Conservation (phyloP, 208 protist genomes). For the Leishmania mexicana region DNA sequence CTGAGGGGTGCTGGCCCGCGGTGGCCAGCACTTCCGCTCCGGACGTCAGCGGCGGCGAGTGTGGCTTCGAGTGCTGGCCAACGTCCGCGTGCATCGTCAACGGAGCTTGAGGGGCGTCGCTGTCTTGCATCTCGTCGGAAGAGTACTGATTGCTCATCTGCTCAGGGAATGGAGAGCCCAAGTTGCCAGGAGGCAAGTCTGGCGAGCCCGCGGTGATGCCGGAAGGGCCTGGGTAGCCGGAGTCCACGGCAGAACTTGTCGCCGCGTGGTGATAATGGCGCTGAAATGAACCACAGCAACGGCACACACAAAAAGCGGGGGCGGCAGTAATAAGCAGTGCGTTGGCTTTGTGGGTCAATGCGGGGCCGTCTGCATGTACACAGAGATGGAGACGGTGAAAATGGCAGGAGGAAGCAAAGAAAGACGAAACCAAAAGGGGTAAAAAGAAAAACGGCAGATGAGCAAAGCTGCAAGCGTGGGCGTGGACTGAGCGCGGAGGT, state of each 20-base stretch:
- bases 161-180: slow-evolving; percentile 12
- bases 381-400: neutral
- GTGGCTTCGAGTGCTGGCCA: neutral
- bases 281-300: neutral
- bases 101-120: neutral
- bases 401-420: neutral
- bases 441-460: neutral
- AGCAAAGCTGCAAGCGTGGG: neutral
- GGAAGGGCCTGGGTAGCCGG: slow-evolving; percentile 6
- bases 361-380: neutral
- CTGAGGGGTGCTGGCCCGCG: neutral
- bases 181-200: slow-evolving; percentile 11
- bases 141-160: slow-evolving; percentile 2
- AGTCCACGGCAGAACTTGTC: slow-evolving; percentile 15
- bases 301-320: neutral
- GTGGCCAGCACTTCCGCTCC: neutral
- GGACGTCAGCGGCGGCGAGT: slow-evolving; percentile 4
- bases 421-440: neutral
- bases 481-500: neutral
- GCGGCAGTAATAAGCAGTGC: neutral
- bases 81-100: neutral
- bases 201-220: slow-evolving; percentile 17
- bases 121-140: neutral
- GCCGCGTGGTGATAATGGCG: neutral
- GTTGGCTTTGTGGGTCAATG: neutral